A percentile compares a stretch with the other conserved stretches of the same genome.
These are phyloP conservation scores for Cordyceps fumosorosea DNA, from an alignment of 2,329 filamentous ascomycete genomes.

Conservation along the genomic window DNA sequence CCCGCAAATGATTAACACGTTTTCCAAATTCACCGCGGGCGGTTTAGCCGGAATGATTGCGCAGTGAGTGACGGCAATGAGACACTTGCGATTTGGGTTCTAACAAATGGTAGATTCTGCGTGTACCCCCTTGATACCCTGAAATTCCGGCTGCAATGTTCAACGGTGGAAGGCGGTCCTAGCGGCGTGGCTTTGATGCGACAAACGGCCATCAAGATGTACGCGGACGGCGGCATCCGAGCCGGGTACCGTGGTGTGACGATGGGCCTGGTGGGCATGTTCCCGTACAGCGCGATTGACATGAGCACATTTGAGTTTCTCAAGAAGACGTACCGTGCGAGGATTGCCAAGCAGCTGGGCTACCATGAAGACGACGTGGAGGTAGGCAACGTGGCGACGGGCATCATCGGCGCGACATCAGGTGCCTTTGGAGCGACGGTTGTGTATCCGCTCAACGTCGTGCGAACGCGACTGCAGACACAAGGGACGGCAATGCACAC, in stretches of 20 bases:
- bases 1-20: slow-evolving; percentile 68
- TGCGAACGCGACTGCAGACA: slow-evolving; percentile 85
- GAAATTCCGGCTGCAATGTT: slow-evolving; percentile 83
- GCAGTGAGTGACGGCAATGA: slow-evolving; percentile 51
- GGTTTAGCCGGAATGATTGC: slow-evolving; percentile 90
- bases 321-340: slow-evolving; percentile 65
- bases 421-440: slow-evolving; percentile 89
- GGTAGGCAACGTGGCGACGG: slow-evolving; percentile 76
- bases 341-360: slow-evolving; percentile 61
- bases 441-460: slow-evolving; percentile 90
- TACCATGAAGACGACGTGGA: slow-evolving; percentile 78
- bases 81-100: background rate
- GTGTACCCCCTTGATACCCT: slow-evolving; percentile 91
- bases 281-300: slow-evolving; percentile 95
- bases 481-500: slow-evolving; percentile 92
- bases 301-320: slow-evolving; percentile 92
- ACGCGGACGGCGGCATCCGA: slow-evolving; percentile 63
- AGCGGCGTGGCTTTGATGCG: slow-evolving; percentile 77
- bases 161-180: slow-evolving; percentile 79
- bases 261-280: slow-evolving; percentile 93
- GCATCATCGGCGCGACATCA: slow-evolving; percentile 82
- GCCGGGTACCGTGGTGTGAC: slow-evolving; percentile 88
- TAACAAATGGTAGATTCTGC: slow-evolving; percentile 54
- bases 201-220: slow-evolving; percentile 83
- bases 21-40: slow-evolving; percentile 85